Evolutionary conservation across 2,329 filamentous ascomycete genomes (phyloP), one percentile per base, ranked within the genome.

Genomic region (Nigrograna mackinnonii): DNA sequence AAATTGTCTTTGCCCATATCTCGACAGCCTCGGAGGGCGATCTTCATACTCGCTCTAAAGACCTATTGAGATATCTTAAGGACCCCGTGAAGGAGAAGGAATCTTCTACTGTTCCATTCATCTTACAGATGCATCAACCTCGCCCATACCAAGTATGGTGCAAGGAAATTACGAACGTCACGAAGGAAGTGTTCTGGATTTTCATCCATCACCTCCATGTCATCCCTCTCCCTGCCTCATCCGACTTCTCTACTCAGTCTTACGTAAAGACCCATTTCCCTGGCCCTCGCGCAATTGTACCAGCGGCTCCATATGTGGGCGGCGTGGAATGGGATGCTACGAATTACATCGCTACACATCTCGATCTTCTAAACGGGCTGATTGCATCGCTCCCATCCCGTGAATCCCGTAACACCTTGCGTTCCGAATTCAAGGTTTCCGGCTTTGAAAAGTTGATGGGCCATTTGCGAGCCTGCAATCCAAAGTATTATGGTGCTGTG

Each of bases 181-280:
- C 91, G 31, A 96, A 96, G 68, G 92, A 99, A 67, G 92, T 97
- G 20, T 99, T 99, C 66, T 99, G 92, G 92, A 97, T 97, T 64
- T 99, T 97, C 73, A 78, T 97, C 40, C 92, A 97, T 69, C 88
- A 95, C 55, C 77, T 95, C 44, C 97, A 97, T 58, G 85, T 96
- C 34, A 80, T 97, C 26, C 79, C 89, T 17, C 69, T 88, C 22
- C 81, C 85, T 2, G 48, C 55, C 18, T n/a, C 50, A 0, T 37
- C 44, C 1, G 56, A 59, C 11, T 44, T 37, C 14, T 35, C 44
- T 21, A 13, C 47, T 11, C 49, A 47, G 59, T 60, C 61, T 18
- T 79, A 80, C 52, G 77, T 77, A 35, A 88, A 77, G 36, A 78
- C 80, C 14, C 82, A 91, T 69, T 97, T 96, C 64, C 92, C 94